Evolutionary conservation across 192 early-diverging fungal genomes (phyloP).

Genomic region (Coemansia sp.): DNA sequence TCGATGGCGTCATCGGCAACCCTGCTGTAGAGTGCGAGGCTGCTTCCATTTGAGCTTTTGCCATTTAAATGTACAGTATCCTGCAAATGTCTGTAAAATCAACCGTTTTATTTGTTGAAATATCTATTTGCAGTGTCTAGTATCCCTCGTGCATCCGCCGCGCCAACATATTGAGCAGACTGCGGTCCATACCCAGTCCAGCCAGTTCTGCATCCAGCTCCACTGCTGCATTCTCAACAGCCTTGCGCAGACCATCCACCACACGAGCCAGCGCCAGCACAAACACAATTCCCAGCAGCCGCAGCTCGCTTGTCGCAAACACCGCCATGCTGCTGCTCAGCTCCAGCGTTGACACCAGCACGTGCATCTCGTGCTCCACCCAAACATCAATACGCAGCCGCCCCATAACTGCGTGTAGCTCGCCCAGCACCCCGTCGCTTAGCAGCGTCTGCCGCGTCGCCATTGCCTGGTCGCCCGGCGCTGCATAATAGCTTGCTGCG

Average conservation of each 20-base stretch:
- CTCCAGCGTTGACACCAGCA: slow-evolving; percentile 45
- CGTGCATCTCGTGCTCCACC: slow-evolving; percentile 24
- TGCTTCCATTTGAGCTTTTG: slow-evolving; percentile 9
- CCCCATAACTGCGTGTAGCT: slow-evolving; percentile 23
- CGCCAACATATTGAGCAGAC: slow-evolving; percentile 29
- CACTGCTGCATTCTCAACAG: slow-evolving; percentile 7
- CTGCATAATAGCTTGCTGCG: slow-evolving; percentile 19
- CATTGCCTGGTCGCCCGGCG: slow-evolving; percentile 42
- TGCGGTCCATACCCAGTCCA: slow-evolving; percentile 25
- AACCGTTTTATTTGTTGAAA: too few relatives aligned
- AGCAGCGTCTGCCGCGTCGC: slow-evolving; percentile 36
- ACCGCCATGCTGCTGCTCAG: slow-evolving; percentile 46
- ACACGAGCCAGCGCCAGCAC: slow-evolving; percentile 31
- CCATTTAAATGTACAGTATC: neutral
- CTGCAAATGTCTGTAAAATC: neutral
- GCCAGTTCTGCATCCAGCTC: slow-evolving; percentile 19
- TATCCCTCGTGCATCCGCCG: slow-evolving; percentile 40
- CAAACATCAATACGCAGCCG: slow-evolving; percentile 11
- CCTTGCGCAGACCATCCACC: slow-evolving; percentile 7
- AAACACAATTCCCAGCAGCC: slow-evolving; percentile 28
- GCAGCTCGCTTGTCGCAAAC: slow-evolving; percentile 31
- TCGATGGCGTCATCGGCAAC: slow-evolving; percentile 38
- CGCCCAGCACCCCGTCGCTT: slow-evolving; percentile 10
- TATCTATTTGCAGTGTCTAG: slow-evolving; percentile 7
- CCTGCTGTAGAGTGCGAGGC: slow-evolving; percentile 30